Evolutionary conservation across 441 rosid species (phyloP), one percentile per base, ranked within the genome.

Genomic region (Euphorbia neoarborescens): DNA sequence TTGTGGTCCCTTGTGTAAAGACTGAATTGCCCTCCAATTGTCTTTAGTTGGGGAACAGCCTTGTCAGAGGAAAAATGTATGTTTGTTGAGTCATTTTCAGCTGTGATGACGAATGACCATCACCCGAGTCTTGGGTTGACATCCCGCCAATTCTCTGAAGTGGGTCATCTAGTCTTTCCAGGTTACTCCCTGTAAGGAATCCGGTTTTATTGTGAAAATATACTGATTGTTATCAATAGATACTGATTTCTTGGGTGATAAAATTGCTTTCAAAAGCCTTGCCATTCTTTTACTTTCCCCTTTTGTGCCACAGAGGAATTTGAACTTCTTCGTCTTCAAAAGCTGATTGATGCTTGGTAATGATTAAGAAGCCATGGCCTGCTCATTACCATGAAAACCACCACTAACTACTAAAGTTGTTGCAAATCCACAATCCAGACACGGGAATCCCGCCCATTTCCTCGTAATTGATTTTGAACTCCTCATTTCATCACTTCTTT

Each of bases 221-320:
- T n/a, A n/a, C 89, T 25, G 84, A 78, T 48, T 84, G 86, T 67
- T n/a, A n/a, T n/a, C n/a, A 86, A 32, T 22, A 86, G 61, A 70
- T 86, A 86, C 51, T 79, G 86, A 71, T 84, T 86, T 70, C 87
- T 86, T 68, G 89, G 89, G 80, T 86, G 89, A 69, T 84, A 86
- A 53, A n/a, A 79, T 75, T 46, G 89, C 83, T 68, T 74, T 81
- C 68, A 82, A 50, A 25, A 83, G 71, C 82, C 89, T 79, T 65
- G 77, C 0, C 42, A 86, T 81, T 66, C 76, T 82, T 66, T 77
- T 72, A 12, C 80, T 25, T 4, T 86, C 89, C 15, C 86, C 89
- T 44, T 62, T 78, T 3, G 74, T 76, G 12, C 89, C 89, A 60
- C 74, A 73, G 22, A 86, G 77, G 24, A 35, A 28, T 11, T 15